phyloP scores from a whole-genome alignment of 2,329 filamentous ascomycete species.

The Gnomoniopsis smithogilvyi region DNA sequence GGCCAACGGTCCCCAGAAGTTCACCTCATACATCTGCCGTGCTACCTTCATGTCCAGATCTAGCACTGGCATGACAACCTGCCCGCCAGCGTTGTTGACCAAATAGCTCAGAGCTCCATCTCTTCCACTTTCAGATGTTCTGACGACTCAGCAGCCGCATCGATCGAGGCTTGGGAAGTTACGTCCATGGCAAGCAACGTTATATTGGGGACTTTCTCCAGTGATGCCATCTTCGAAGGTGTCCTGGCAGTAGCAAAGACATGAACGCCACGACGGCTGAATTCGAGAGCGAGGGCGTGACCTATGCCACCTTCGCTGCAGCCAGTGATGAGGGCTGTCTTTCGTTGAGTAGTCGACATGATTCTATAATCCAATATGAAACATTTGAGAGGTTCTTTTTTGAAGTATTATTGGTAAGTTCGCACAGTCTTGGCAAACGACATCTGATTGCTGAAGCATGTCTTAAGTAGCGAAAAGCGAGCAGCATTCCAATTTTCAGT shows the following conservation, averaged over 20 bases:
- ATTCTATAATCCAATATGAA: too few relatives aligned
- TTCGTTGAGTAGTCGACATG: background rate
- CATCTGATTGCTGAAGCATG: too few relatives aligned
- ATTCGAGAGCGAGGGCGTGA: constrained; percentile 26
- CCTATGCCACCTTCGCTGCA: constrained; percentile 32
- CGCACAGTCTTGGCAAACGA: too few relatives aligned
- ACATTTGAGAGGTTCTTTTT: too few relatives aligned
- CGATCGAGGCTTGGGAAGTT: constrained; percentile 25
- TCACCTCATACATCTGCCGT: constrained; percentile 39
- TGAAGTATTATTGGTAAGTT: too few relatives aligned
- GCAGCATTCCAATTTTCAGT: too few relatives aligned
- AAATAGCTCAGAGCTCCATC: constrained; percentile 41
- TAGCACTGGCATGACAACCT: constrained; percentile 37
- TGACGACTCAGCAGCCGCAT: constrained; percentile 13
- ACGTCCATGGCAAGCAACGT: constrained; percentile 30
- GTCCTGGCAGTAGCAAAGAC: constrained; percentile 30
- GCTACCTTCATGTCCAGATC: constrained; percentile 48
- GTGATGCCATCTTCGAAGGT: constrained; percentile 24
- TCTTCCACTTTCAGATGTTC: background rate
- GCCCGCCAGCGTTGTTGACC: constrained; percentile 55
- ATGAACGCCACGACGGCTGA: constrained; percentile 24
- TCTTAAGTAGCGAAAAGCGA: too few relatives aligned
- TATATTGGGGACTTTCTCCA: constrained; percentile 15
- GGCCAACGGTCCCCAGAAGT: constrained; percentile 55
- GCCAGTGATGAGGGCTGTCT: constrained; percentile 30